Percentiles rank a stretch among this genome's conserved stretches.
These are phyloP conservation scores for Oxalis stricta DNA, from an alignment of 441 rosid genomes.

Conservation along the genomic window DNA sequence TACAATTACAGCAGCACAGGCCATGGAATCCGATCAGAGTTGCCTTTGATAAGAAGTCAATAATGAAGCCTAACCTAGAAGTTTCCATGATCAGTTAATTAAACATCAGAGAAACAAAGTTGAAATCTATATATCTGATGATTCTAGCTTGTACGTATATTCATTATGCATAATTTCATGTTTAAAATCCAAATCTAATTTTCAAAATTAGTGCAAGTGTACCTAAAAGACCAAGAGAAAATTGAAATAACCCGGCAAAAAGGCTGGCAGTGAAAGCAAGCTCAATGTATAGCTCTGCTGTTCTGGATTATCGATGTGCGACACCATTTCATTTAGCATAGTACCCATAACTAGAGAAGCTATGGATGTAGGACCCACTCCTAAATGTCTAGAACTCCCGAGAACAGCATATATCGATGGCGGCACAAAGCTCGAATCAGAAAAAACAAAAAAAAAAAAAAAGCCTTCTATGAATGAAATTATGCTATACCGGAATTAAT, in stretches of 20 bases:
- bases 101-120: too few relatives aligned
- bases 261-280: conserved; percentile 14
- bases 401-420: conserved; percentile 14
- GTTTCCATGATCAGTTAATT: not conserved
- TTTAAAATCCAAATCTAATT: too few relatives aligned
- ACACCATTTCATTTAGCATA: conserved; percentile 2
- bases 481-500: too few relatives aligned
- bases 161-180: too few relatives aligned
- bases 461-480: too few relatives aligned
- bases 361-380: conserved; percentile 16
- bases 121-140: too few relatives aligned
- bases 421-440: conserved; percentile 22
- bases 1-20: conserved; percentile 15
- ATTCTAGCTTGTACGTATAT: too few relatives aligned
- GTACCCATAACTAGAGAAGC: conserved; percentile 14
- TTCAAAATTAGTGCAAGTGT: too few relatives aligned
- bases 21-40: conserved; percentile 24
- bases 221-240: conserved; percentile 15
- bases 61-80: conserved; percentile 17
- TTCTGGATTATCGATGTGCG: not conserved
- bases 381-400: conserved; percentile 19
- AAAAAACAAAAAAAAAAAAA: not conserved
- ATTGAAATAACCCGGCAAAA: conserved; percentile 14
- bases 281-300: conserved; percentile 2
- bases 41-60: conserved; percentile 20